Conservation (phyloP, 2,329 filamentous ascomycete genomes). For the Xylariaceae sp. region DNA sequence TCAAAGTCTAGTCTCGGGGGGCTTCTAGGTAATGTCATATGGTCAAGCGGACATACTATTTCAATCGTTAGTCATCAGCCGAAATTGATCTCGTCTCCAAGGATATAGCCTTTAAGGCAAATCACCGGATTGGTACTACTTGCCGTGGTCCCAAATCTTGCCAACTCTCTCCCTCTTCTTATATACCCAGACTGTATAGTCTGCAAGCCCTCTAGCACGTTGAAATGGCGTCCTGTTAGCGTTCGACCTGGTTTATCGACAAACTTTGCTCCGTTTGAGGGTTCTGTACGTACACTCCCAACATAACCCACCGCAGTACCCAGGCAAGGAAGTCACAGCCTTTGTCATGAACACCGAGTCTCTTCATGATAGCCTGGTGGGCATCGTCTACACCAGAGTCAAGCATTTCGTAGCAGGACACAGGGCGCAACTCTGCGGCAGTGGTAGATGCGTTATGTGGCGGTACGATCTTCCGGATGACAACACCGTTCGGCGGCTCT, state of each 20-base stretch:
- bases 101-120: too few relatives aligned
- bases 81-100: too few relatives aligned
- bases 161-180: conserved; percentile 42
- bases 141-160: conserved; percentile 54
- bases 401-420: conserved; percentile 44
- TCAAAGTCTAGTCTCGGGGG: too few relatives aligned
- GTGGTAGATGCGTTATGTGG: conserved; percentile 24
- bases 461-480: conserved; percentile 31
- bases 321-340: conserved; percentile 53
- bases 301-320: conserved; percentile 50
- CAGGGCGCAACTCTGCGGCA: conserved; percentile 35
- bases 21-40: too few relatives aligned
- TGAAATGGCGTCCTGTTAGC: conserved; percentile 1
- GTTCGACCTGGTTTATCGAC: too few relatives aligned
- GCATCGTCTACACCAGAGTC: conserved; percentile 47
- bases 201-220: conserved; percentile 48
- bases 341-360: conserved; percentile 40
- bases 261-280: too few relatives aligned
- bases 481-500: conserved; percentile 18
- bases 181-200: conserved; percentile 56
- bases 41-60: too few relatives aligned
- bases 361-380: conserved; percentile 41
- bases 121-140: too few relatives aligned
- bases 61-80: too few relatives aligned
- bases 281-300: too few relatives aligned